Conservation (phyloP, 2,329 filamentous ascomycete genomes). For the Fusarium siculi region DNA sequence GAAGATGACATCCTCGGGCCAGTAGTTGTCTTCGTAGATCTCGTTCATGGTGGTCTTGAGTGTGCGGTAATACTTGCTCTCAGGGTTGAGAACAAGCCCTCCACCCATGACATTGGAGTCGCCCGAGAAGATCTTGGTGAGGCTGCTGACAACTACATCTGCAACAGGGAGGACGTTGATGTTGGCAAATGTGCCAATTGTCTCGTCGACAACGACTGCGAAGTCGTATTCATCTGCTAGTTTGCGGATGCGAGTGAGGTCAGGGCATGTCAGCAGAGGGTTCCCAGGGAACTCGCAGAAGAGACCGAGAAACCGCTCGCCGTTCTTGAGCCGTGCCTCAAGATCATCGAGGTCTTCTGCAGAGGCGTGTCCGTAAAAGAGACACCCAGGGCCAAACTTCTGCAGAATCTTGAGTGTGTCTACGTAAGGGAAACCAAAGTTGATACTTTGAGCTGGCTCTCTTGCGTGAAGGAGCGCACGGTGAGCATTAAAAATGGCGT, state of each 20-base stretch:
- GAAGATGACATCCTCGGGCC: slow-evolving; percentile 93
- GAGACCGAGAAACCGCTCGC: slow-evolving; percentile 82
- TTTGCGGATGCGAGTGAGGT: slow-evolving; percentile 81
- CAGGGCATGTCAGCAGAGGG: slow-evolving; percentile 84
- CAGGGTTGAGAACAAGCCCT: slow-evolving; percentile 72
- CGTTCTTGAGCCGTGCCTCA: slow-evolving; percentile 74
- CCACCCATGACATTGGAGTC: slow-evolving; percentile 99
- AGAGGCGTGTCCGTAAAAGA: slow-evolving; percentile 88
- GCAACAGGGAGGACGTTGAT: slow-evolving; percentile 90
- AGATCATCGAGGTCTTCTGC: slow-evolving; percentile 84
- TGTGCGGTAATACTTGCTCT: slow-evolving; percentile 73
- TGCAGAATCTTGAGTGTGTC: slow-evolving; percentile 95
- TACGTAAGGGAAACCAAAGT: slow-evolving; percentile 97
- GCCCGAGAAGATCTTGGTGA: slow-evolving; percentile 97
- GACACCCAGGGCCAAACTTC: slow-evolving; percentile 90
- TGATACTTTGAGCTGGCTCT: slow-evolving; percentile 78
- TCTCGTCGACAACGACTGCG: slow-evolving; percentile 92
- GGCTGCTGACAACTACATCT: slow-evolving; percentile 91
- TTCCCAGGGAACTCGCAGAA: slow-evolving; percentile 98
- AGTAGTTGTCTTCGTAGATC: slow-evolving; percentile 89
- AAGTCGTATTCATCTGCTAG: slow-evolving; percentile 89
- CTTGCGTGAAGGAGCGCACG: slow-evolving; percentile 74
- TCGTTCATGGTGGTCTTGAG: slow-evolving; percentile 74
- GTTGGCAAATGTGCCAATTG: slow-evolving; percentile 95
- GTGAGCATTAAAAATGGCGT: slow-evolving; percentile 91